Conservation (phyloP, 1,139 yeast genomes). For the Yamadazyma aaseri region DNA sequence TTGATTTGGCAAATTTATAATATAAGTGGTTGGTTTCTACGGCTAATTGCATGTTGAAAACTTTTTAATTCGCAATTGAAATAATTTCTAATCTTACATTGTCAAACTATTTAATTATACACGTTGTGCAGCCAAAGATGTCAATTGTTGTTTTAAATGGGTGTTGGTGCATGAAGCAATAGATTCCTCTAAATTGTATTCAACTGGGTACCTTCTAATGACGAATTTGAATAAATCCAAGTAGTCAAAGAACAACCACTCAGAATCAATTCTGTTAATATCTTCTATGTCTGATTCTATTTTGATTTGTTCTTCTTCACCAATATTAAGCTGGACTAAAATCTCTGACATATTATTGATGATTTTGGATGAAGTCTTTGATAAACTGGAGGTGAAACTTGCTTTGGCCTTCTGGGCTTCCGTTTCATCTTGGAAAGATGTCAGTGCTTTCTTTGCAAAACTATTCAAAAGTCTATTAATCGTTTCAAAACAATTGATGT, state of each 20-base stretch:
- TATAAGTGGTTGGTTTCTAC: conserved; percentile 65
- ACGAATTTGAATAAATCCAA: conserved; percentile 42
- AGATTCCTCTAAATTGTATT: background rate
- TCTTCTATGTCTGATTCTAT: conserved; percentile 28
- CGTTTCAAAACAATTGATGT: conserved; percentile 49
- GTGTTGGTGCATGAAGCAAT: background rate
- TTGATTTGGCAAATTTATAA: conserved; percentile 64
- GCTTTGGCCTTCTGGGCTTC: conserved; percentile 3
- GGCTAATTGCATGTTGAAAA: conserved; percentile 33
- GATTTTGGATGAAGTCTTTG: conserved; percentile 35
- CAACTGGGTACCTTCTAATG: conserved; percentile 26
- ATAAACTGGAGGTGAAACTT: conserved; percentile 1
- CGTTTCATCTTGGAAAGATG: conserved; percentile 1
- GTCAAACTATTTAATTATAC: background rate
- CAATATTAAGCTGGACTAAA: conserved; percentile 22
- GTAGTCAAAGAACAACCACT: conserved; percentile 47
- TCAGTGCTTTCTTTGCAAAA: background rate
- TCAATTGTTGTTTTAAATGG: background rate
- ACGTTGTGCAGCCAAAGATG: background rate
- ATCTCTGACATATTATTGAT: conserved; percentile 36
- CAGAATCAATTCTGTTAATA: conserved; percentile 29
- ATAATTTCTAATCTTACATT: background rate
- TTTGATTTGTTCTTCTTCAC: conserved; percentile 22
- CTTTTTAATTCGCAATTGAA: background rate
- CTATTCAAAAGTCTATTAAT: conserved; percentile 33